Evolutionary conservation across 169 alveolate species (phyloP).

Genomic region (Plasmodium vinckei): DNA sequence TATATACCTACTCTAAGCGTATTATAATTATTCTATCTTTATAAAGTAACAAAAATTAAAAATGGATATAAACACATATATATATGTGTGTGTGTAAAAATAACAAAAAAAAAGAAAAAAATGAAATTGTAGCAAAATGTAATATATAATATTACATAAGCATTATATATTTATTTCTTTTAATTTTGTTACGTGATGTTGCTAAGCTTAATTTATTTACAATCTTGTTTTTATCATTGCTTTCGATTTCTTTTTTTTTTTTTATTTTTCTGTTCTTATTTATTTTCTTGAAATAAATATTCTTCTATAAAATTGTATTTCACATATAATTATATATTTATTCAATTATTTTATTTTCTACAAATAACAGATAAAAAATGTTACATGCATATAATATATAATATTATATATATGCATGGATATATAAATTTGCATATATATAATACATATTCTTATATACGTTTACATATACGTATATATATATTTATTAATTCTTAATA

Average conservation of each 20-base stretch:
- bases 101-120: too few relatives aligned
- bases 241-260: background rate
- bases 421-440: conserved; percentile 3
- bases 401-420: background rate
- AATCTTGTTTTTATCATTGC: background rate
- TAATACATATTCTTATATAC: conserved; percentile 14
- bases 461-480: conserved; percentile 5
- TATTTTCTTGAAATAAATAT: background rate
- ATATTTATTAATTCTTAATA: background rate
- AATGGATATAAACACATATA: too few relatives aligned
- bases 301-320: conserved; percentile 24
- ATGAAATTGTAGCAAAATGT: too few relatives aligned
- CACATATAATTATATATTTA: conserved; percentile 27
- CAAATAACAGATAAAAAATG: conserved; percentile 10
- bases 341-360: conserved; percentile 30
- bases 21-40: background rate
- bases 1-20: background rate
- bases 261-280: conserved; percentile 6
- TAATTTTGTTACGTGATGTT: too few relatives aligned
- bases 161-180: too few relatives aligned
- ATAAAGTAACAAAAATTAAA: background rate
- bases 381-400: background rate
- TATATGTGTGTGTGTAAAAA: too few relatives aligned
- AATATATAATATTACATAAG: too few relatives aligned
- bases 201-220: too few relatives aligned